Percentiles rank a stretch among this genome's conserved stretches.
phyloP scores from a whole-genome alignment of 2,329 filamentous ascomycete species.

The Zelopaecilomyces penicillatus region DNA sequence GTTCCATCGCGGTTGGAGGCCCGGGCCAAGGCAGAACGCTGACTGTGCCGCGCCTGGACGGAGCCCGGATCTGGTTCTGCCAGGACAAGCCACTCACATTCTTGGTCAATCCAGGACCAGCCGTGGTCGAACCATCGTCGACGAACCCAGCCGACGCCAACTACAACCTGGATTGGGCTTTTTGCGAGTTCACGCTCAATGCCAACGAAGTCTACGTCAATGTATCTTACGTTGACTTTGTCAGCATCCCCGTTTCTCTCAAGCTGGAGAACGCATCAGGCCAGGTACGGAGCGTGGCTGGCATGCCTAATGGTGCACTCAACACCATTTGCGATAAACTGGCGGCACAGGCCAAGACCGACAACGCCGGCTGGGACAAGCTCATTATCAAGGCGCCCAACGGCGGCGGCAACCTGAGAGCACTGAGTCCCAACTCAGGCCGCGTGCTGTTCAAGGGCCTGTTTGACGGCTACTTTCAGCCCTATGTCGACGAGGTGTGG shows the following conservation, averaged over 20 bases:
- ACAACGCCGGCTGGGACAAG: slow-evolving; percentile 43
- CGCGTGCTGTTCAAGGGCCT: slow-evolving; percentile 34
- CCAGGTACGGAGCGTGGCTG: slow-evolving; percentile 36
- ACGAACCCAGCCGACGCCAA: slow-evolving; percentile 58
- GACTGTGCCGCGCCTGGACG: slow-evolving; percentile 61
- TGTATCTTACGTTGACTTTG: slow-evolving; percentile 70
- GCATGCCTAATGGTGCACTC: slow-evolving; percentile 39
- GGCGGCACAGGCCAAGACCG: slow-evolving; percentile 34
- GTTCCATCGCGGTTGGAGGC: slow-evolving; percentile 54
- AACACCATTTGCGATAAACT: slow-evolving; percentile 36
- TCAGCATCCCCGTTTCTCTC: slow-evolving; percentile 55
- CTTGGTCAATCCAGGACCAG: slow-evolving; percentile 61
- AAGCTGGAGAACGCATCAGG: slow-evolving; percentile 40
- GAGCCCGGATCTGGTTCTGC: slow-evolving; percentile 65
- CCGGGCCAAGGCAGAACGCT: slow-evolving; percentile 51
- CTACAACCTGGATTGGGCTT: slow-evolving; percentile 54
- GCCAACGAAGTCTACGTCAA: slow-evolving; percentile 54
- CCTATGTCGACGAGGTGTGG: slow-evolving; percentile 46
- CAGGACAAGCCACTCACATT: slow-evolving; percentile 55
- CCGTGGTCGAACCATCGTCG: slow-evolving; percentile 65
- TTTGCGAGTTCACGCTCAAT: slow-evolving; percentile 64
- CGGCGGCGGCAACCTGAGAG: slow-evolving; percentile 35
- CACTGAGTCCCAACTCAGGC: slow-evolving; percentile 45
- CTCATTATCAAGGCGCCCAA: slow-evolving; percentile 36
- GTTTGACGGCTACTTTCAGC: slow-evolving; percentile 41